Evolutionary conservation across 495 filamentous ascomycete genomes (phyloP).

Genomic region (Thermothielavioides terrestris): DNA sequence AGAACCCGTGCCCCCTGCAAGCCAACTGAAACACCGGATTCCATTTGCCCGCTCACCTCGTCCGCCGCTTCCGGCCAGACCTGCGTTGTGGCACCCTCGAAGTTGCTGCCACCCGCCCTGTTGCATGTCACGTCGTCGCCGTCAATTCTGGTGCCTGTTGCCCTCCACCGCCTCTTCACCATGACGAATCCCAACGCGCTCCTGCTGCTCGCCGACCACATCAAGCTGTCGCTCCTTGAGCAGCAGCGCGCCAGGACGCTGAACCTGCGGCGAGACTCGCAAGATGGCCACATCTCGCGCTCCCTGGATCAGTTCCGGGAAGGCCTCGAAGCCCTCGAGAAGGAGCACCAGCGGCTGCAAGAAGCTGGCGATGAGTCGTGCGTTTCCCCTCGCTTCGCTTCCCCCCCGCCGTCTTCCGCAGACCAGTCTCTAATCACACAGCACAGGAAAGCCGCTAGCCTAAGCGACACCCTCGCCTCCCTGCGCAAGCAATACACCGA

Average conservation of each 20-base stretch:
- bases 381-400: constrained; percentile 7
- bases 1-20: neutral
- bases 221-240: constrained; percentile 74
- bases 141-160: neutral
- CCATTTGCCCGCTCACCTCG: neutral
- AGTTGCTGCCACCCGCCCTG: no score
- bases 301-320: constrained; percentile 80
- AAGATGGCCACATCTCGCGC: constrained; percentile 82
- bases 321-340: constrained; percentile 67
- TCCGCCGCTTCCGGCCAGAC: neutral
- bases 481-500: constrained; percentile 52
- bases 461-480: constrained; percentile 40
- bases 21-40: constrained; percentile 1
- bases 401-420: neutral
- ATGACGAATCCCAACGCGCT: constrained; percentile 57
- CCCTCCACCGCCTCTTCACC: neutral
- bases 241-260: constrained; percentile 82
- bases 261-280: constrained; percentile 67
- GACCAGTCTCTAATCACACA: no score
- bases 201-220: constrained; percentile 66
- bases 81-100: no score
- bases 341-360: constrained; percentile 53
- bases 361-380: constrained; percentile 52
- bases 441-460: constrained; percentile 37
- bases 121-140: no score